Conservation (phyloP, 1,284 basidiomycete species). For the Ceratobasidium sp. region DNA sequence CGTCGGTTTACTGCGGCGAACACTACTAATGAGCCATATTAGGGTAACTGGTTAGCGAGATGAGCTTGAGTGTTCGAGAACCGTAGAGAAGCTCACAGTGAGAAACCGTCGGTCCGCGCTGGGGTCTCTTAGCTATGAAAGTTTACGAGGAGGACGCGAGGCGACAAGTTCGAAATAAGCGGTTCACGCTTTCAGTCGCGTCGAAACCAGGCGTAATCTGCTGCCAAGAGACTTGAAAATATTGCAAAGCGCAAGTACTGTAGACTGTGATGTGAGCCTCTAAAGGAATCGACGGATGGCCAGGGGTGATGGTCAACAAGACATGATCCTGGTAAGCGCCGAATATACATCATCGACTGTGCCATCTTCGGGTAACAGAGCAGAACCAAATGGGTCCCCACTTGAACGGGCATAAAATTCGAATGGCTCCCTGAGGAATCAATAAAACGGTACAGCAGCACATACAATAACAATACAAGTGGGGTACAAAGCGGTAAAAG, state of each 20-base stretch:
- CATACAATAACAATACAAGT: neutral
- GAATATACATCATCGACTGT: neutral
- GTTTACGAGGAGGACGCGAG: neutral
- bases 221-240: neutral
- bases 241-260: neutral
- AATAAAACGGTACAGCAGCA: neutral
- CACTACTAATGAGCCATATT: neutral
- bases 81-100: constrained; percentile 21
- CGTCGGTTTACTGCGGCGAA: constrained; percentile 20
- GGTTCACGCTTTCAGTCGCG: neutral
- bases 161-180: neutral
- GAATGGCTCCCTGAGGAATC: neutral
- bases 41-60: constrained; percentile 4
- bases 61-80: neutral
- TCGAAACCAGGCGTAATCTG: neutral
- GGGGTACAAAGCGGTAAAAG: constrained; percentile 1
- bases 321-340: neutral
- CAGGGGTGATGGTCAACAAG: neutral
- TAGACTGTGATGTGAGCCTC: neutral
- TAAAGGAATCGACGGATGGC: neutral
- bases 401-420: neutral
- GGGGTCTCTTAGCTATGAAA: neutral
- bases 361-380: neutral
- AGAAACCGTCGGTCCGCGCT: neutral
- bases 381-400: too few relatives aligned